Evolutionary conservation across 352 stramenopile genomes (phyloP).

Genomic region (Phytophthora fragariae): DNA sequence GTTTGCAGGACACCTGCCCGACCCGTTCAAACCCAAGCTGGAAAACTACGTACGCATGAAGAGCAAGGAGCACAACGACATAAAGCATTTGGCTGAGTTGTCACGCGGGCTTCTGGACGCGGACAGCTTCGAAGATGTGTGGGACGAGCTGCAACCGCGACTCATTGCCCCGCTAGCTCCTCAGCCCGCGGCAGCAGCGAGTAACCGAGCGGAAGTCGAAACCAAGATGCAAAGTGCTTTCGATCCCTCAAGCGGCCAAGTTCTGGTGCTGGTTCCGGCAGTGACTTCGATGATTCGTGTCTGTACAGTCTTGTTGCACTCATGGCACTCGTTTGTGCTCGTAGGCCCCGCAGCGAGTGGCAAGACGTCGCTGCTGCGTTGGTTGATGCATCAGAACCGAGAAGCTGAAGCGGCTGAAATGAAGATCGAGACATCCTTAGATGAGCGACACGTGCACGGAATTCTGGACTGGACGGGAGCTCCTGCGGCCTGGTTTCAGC

Average conservation of each 20-base stretch:
- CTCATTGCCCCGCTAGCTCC: neutral
- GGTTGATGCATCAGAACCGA: slow-evolving; percentile 46
- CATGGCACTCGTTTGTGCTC: slow-evolving; percentile 54
- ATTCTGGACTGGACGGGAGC: slow-evolving; percentile 62
- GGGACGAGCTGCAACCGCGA: slow-evolving; percentile 37
- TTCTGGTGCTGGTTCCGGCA: slow-evolving; percentile 47
- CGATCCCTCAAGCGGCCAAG: slow-evolving; percentile 38
- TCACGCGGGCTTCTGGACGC: slow-evolving; percentile 46
- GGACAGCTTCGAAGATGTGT: slow-evolving; percentile 49
- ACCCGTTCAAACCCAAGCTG: slow-evolving; percentile 52
- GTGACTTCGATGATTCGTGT: slow-evolving; percentile 42
- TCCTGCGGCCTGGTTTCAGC: slow-evolving; percentile 53
- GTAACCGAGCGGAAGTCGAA: slow-evolving; percentile 2
- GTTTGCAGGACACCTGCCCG: slow-evolving; percentile 51
- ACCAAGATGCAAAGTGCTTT: slow-evolving; percentile 27
- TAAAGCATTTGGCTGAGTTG: slow-evolving; percentile 44
- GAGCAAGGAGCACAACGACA: slow-evolving; percentile 45
- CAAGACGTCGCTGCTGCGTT: slow-evolving; percentile 60
- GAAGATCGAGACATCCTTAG: slow-evolving; percentile 59
- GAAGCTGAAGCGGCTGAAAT: slow-evolving; percentile 47
- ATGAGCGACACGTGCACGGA: slow-evolving; percentile 43
- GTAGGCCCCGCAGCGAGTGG: slow-evolving; percentile 51
- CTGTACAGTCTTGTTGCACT: slow-evolving; percentile 47
- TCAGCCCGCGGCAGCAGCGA: neutral
- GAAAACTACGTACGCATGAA: slow-evolving; percentile 54